Evolutionary conservation across 2,329 filamentous ascomycete species (phyloP), one percentile per base, ranked within the genome.

Genomic region (Aspergillus piperis): DNA sequence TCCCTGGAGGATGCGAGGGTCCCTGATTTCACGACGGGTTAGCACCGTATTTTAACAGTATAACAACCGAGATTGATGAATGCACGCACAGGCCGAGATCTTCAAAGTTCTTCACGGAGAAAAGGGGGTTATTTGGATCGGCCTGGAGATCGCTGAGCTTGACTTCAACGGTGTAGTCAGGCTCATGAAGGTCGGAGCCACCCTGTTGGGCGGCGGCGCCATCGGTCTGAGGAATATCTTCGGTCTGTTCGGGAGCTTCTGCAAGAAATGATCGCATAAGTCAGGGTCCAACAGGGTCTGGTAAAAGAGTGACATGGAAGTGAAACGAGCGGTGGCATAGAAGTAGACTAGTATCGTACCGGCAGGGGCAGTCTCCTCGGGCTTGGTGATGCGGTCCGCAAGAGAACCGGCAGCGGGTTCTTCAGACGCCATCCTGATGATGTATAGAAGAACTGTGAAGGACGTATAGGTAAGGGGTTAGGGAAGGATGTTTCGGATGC

Each of bases 61-160:
- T 1, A 30, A n/a, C 38, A 51, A n/a, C 21, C 6, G 11, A 3
- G 5, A 5, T 36, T 25, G 11, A 48, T 19, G n/a, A 2, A 47
- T 8, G 30, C 25, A 83, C 89, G 76, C 80, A 96, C 90, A 99
- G 83, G 67, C 90, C 88, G 59, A 98, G 86, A 65, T 97, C 88
- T 66, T 95, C 86, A 75, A 97, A 99, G 1, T 85, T 87, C 68
- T 89, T 89, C 53, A 89, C 88, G 3, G 94, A 97, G 76, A 88
- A 95, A 23, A 98, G 85, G 10, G 94, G 94, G 72, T 92, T 94
- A 70, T 91, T 89, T 10, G 90, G 87, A 72, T 97, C 91, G 30
- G 87, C 86, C 77, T 97, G 92, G 57, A 96, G 83, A 72, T 96
- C 92, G 70, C 89, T 93, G 61, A 98, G 85, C 77, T 94, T 95